Evolutionary conservation across 129 eudicot genomes (phyloP).

Genomic region (Smallanthus sonchifolius): DNA sequence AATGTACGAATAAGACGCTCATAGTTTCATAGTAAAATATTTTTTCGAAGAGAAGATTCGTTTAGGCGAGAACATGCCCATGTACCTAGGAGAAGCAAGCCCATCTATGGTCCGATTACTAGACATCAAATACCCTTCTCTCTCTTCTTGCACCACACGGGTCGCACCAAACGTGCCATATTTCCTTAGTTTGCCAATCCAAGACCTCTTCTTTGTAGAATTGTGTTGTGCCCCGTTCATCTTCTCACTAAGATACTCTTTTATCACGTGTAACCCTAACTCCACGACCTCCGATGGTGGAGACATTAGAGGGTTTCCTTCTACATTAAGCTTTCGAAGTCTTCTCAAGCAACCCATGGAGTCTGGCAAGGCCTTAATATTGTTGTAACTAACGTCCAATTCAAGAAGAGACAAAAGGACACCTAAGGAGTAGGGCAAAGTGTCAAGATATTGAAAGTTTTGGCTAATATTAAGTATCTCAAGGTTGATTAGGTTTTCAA

Average conservation of each 20-base stretch:
- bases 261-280: slow-evolving; percentile 55
- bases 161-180: slow-evolving; percentile 51
- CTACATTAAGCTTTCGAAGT: slow-evolving; percentile 70
- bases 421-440: slow-evolving; percentile 76
- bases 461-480: slow-evolving; percentile 77
- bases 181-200: slow-evolving; percentile 64
- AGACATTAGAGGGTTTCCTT: slow-evolving; percentile 73
- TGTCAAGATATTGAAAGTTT: slow-evolving; percentile 58
- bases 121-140: slow-evolving; percentile 38
- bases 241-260: slow-evolving; percentile 60
- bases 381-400: slow-evolving; percentile 83
- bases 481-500: slow-evolving; percentile 74
- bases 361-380: slow-evolving; percentile 47
- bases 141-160: slow-evolving; percentile 5
- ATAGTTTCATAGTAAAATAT: slow-evolving; percentile 39
- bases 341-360: slow-evolving; percentile 67
- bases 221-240: slow-evolving; percentile 49
- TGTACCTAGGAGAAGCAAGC: slow-evolving; percentile 61
- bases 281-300: slow-evolving; percentile 76
- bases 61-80: slow-evolving; percentile 71
- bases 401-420: slow-evolving; percentile 71
- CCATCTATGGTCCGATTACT: slow-evolving; percentile 40
- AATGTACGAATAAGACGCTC: neutral
- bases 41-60: slow-evolving; percentile 67
- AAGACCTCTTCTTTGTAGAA: slow-evolving; percentile 53